Base-by-base conservation (phyloP, 257 asterid genomes). In the Jacaranda mimosifolia region DNA sequence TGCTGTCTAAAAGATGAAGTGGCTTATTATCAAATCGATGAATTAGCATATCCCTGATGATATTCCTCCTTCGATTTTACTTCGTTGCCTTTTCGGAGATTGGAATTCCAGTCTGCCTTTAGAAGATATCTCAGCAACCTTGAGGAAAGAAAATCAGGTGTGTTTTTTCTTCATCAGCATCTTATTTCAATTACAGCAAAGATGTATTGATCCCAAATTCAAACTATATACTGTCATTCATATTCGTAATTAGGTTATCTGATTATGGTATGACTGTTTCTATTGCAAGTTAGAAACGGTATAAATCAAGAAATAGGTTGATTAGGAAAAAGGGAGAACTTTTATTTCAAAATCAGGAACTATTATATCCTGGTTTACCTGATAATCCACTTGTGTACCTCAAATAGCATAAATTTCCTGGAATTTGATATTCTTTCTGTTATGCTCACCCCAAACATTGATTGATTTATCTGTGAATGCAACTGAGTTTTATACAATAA, bases 41-140 rank as follows among this genome's bases (percentile, higher is more conserved):
- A 57, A 43, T 43, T 40, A 68, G 82, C 83, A 84, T 77, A 86
- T 88, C 64, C 86, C 68, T 35, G 2, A 7, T 65, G 32, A 74
- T 84, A 77, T 84, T 68, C 83, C 17, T 64, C 56, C 15, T 3
- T 39, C 3, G 3, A 7, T 0, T 72, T 58, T 15, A 72, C 11
- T 57, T 15, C 9, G 11, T 73, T 53, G 35, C 58, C 36, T 43
- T 9, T 56, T 76, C 8, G 39, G 42, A 9, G 62, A n/a, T 59
- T 62, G 66, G 11, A 38, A 56, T n/a, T 51, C 55, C n/a, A 35
- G 6, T 6, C 32, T 62, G 67, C n/a, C 19, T 72, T 53, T 46
- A 64, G 39, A 71, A 13, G 67, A 56, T 55, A 32, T 9, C 19
- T 38, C 35, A 36, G 19, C 68, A 32, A 9, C 5, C 14, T 59